Evolutionary conservation across 2,329 filamentous ascomycete species (phyloP).

Genomic region (Trichoderma afroharzianum): DNA sequence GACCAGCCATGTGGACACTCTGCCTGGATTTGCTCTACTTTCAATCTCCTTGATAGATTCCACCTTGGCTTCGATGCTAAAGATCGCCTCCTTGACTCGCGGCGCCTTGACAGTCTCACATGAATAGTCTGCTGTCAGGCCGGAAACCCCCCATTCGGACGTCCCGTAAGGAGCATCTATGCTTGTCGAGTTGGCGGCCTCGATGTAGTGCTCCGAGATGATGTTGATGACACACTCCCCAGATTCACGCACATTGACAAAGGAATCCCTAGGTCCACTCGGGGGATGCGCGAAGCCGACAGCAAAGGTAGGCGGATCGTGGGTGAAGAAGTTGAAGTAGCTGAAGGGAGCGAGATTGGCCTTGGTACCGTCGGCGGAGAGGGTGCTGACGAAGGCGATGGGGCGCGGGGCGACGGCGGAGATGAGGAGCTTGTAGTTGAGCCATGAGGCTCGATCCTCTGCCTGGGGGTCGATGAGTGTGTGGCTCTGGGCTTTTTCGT

Average conservation of each 20-base stretch:
- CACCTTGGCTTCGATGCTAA: constrained; percentile 77
- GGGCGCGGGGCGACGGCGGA: constrained; percentile 78
- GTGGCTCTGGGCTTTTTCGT: constrained; percentile 48
- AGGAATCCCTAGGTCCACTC: constrained; percentile 67
- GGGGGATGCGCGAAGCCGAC: constrained; percentile 48
- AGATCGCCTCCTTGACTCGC: constrained; percentile 76
- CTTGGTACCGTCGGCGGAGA: constrained; percentile 54
- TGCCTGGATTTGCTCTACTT: constrained; percentile 64
- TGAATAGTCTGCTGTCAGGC: constrained; percentile 65
- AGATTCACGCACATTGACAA: constrained; percentile 68
- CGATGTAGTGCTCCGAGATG: constrained; percentile 77
- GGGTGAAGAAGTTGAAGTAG: constrained; percentile 79
- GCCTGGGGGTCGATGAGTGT: constrained; percentile 78
- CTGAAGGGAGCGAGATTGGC: constrained; percentile 82
- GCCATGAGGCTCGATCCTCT: constrained; percentile 59
- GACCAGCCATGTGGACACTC: constrained; percentile 69
- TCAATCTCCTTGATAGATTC: constrained; percentile 75
- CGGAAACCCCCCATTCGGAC: constrained; percentile 76
- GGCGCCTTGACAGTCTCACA: constrained; percentile 65
- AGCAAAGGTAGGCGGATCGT: constrained; percentile 82
- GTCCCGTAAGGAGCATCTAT: constrained; percentile 74
- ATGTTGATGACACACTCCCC: constrained; percentile 83
- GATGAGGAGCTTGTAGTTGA: constrained; percentile 93
- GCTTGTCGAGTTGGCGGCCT: constrained; percentile 79
- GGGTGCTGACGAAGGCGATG: constrained; percentile 59